Percentiles rank a stretch among this genome's conserved stretches.
Evolutionary conservation across 2,329 filamentous ascomycete genomes (phyloP).

Genomic region (Apiospora aurea): DNA sequence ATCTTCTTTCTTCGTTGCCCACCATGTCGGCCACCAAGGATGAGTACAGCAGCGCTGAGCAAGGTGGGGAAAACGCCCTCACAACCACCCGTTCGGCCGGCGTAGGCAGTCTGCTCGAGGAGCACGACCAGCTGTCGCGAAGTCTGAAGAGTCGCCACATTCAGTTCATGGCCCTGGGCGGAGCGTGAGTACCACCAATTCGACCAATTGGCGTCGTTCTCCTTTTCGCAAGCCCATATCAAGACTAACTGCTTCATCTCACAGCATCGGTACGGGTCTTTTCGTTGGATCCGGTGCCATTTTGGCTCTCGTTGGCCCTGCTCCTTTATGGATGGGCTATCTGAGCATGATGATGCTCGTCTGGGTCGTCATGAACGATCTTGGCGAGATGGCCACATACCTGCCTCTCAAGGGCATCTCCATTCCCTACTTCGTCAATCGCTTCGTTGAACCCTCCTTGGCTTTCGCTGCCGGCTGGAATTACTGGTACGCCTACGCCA

Average conservation of each 20-base stretch:
- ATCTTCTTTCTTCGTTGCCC: neutral
- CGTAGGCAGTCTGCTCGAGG: conserved; percentile 22
- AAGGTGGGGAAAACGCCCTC: conserved; percentile 22
- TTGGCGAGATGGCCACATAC: conserved; percentile 62
- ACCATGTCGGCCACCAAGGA: conserved; percentile 22
- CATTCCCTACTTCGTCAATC: conserved; percentile 62
- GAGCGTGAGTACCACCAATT: conserved; percentile 5
- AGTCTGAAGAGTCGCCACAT: conserved; percentile 24
- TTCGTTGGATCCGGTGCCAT: conserved; percentile 68
- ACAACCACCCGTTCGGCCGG: conserved; percentile 7
- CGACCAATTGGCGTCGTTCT: neutral
- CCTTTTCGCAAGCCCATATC: too few species aligned
- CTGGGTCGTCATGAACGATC: conserved; percentile 59
- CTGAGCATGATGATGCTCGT: conserved; percentile 61
- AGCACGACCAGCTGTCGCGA: conserved; percentile 24
- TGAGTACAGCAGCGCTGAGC: conserved; percentile 21
- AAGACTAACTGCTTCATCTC: neutral
- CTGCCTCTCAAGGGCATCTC: conserved; percentile 64
- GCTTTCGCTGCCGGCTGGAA: conserved; percentile 67
- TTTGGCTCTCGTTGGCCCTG: conserved; percentile 64
- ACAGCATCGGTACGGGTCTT: conserved; percentile 66
- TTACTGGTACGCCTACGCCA: conserved; percentile 68
- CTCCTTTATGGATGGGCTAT: conserved; percentile 75
- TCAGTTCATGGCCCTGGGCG: conserved; percentile 23
- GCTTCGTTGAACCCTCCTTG: conserved; percentile 62